Conservation (phyloP, 2,329 filamentous ascomycete genomes). For the Metarhizium anisopliae region DNA sequence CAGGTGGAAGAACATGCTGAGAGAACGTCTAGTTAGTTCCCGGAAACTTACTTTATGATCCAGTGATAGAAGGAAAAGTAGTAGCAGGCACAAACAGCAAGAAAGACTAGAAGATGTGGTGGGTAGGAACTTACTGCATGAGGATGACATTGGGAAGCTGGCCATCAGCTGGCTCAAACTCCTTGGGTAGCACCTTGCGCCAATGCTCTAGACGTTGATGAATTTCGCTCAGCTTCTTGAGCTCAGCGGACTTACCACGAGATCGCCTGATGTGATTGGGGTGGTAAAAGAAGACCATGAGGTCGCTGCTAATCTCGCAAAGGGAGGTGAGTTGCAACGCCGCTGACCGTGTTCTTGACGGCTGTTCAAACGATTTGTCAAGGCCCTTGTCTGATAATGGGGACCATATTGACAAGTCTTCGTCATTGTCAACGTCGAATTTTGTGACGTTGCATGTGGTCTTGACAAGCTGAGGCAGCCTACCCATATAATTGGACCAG, state of each 20-base stretch:
- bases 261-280: constrained; percentile 56
- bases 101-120: neutral
- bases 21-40: constrained; percentile 13
- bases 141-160: constrained; percentile 74
- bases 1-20: constrained; percentile 93
- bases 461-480: constrained; percentile 76
- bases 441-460: constrained; percentile 77
- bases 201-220: constrained; percentile 86
- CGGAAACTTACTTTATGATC: neutral
- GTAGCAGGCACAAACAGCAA: neutral
- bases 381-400: constrained; percentile 82
- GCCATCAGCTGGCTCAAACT: constrained; percentile 83
- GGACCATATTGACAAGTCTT: constrained; percentile 79
- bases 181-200: constrained; percentile 73
- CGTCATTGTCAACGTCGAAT: constrained; percentile 81
- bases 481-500: constrained; percentile 94
- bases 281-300: constrained; percentile 86
- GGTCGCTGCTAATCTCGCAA: constrained; percentile 88
- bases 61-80: neutral
- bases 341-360: constrained; percentile 72
- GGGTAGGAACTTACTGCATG: constrained; percentile 62
- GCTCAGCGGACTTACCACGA: constrained; percentile 68
- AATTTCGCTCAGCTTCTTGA: constrained; percentile 88
- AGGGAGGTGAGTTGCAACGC: constrained; percentile 74
- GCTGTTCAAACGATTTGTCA: constrained; percentile 63